A percentile compares a stretch with the other conserved stretches of the same genome.
Conservation (phyloP, 2,329 filamentous ascomycete genomes). For the Fusarium sublunatum region DNA sequence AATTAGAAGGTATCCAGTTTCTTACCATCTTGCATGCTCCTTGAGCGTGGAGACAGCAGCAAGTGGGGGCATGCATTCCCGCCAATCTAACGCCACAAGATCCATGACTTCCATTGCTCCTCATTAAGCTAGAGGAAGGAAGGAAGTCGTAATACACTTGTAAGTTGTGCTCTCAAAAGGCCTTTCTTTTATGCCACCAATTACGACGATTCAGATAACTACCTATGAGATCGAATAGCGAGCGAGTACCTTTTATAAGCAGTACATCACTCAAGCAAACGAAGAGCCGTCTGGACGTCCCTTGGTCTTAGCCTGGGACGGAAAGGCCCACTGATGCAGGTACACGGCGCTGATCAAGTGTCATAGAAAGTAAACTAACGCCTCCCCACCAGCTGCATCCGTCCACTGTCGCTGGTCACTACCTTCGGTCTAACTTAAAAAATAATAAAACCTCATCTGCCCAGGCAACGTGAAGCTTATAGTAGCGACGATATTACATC, state of each 20-base stretch:
- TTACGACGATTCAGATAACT: too few species aligned
- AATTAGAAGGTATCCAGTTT: neutral
- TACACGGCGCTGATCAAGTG: constrained; percentile 30
- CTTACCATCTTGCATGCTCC: too few species aligned
- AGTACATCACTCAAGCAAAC: neutral
- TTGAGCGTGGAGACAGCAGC: constrained; percentile 25
- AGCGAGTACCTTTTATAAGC: neutral
- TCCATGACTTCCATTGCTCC: constrained; percentile 13
- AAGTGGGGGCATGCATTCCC: constrained; percentile 31
- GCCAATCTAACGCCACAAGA: constrained; percentile 38
- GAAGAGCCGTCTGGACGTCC: neutral
- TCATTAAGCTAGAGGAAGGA: too few species aligned
- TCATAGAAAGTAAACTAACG: constrained; percentile 17
- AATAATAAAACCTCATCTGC: constrained; percentile 10
- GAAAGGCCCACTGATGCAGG: constrained; percentile 38
- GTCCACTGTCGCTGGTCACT: neutral
- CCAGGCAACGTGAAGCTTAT: constrained; percentile 1
- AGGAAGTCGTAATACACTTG: too few species aligned
- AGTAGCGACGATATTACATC: constrained; percentile 5
- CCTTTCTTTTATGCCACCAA: too few species aligned
- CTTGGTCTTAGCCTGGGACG: constrained; percentile 23
- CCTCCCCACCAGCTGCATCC: constrained; percentile 21
- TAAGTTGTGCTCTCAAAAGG: too few species aligned
- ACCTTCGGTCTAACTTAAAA: neutral
- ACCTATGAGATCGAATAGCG: too few species aligned